Conservation (phyloP, 75 land plant species). For the Larix kaempferi region DNA sequence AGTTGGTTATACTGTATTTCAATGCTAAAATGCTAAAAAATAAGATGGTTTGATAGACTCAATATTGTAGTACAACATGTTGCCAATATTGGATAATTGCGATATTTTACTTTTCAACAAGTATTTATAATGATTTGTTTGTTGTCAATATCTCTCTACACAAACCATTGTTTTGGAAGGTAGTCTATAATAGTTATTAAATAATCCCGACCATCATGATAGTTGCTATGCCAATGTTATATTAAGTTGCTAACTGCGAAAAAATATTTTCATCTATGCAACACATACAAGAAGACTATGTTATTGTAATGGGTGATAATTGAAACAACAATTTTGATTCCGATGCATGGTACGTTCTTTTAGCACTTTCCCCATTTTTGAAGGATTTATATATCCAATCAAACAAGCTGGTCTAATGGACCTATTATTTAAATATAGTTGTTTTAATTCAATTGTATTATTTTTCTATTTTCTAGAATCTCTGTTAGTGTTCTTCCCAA, state of each 20-base stretch:
- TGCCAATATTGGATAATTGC: too few relatives aligned
- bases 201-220: not conserved
- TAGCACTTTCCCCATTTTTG: not conserved
- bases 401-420: too few relatives aligned
- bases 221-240: not conserved
- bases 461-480: not conserved
- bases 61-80: too few relatives aligned
- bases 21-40: too few relatives aligned
- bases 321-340: slow-evolving; percentile 94
- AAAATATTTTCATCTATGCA: slow-evolving; percentile 19
- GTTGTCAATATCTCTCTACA: not conserved
- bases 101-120: not conserved
- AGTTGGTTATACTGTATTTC: too few relatives aligned
- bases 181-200: slow-evolving; percentile 2
- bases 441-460: too few relatives aligned
- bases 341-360: slow-evolving; percentile 70
- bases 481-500: not conserved
- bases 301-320: slow-evolving; percentile 95
- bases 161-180: not conserved
- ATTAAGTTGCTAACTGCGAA: not conserved
- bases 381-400: too few relatives aligned
- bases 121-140: not conserved
- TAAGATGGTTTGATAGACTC: too few relatives aligned
- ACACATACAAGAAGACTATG: slow-evolving; percentile 84
- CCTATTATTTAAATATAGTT: too few relatives aligned